Conservation (phyloP, 495 filamentous ascomycete genomes). For the Penicillium ucsense region DNA sequence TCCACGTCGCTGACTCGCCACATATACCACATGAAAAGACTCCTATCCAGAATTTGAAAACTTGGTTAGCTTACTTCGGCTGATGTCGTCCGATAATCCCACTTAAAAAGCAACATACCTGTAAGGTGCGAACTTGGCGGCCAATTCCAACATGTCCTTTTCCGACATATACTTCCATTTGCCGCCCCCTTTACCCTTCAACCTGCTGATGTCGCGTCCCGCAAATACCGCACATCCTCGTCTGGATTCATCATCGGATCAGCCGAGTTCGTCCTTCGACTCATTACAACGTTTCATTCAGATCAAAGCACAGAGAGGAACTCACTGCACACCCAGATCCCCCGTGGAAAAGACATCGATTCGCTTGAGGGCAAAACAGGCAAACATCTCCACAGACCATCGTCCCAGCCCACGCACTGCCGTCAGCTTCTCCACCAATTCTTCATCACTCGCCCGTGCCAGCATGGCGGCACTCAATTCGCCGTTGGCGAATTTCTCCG, state of each 20-base stretch:
- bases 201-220: conserved; percentile 70
- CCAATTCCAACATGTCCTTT: conserved; percentile 77
- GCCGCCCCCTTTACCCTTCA: conserved; percentile 71
- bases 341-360: conserved; percentile 90
- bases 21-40: conserved; percentile 85
- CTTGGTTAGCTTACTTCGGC: not conserved
- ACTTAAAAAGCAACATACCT: conserved; percentile 41
- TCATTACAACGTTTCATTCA: not conserved
- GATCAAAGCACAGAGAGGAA: conserved; percentile 2
- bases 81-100: not conserved
- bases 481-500: conserved; percentile 65
- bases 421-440: conserved; percentile 70
- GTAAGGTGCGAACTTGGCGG: conserved; percentile 75
- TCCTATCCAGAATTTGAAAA: conserved; percentile 27
- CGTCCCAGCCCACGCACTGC: conserved; percentile 77
- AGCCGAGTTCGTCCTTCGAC: not conserved
- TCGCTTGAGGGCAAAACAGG: conserved; percentile 81
- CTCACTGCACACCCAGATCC: conserved; percentile 85
- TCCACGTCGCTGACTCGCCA: conserved; percentile 77
- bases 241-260: conserved; percentile 17
- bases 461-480: conserved; percentile 70
- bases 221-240: conserved; percentile 84
- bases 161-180: conserved; percentile 98
- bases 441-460: conserved; percentile 69
- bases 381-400: conserved; percentile 98